phyloP scores from a whole-genome alignment of 192 early-diverging fungal genomes.

The Entrophospora sp. region DNA sequence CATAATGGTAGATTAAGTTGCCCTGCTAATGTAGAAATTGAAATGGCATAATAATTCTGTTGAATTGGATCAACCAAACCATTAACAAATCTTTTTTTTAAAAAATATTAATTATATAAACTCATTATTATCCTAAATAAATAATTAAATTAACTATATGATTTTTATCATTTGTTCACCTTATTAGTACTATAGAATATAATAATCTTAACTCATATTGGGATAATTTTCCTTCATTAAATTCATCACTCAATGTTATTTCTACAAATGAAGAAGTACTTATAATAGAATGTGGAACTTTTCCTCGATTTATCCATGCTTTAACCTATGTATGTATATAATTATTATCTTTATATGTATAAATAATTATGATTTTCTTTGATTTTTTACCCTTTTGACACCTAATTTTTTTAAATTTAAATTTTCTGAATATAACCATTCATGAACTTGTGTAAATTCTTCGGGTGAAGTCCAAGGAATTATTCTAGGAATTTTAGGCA shows the following conservation, averaged over 20 bases:
- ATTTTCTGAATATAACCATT: slow-evolving; percentile 40
- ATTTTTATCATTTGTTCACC: neutral
- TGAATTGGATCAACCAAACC: slow-evolving; percentile 18
- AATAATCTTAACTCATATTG: slow-evolving; percentile 9
- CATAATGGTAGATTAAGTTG: slow-evolving; percentile 49
- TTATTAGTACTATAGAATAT: slow-evolving; percentile 14
- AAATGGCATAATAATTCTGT: slow-evolving; percentile 31
- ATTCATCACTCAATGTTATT: slow-evolving; percentile 39
- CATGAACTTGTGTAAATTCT: slow-evolving; percentile 51
- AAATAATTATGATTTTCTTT: neutral
- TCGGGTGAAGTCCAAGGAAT: slow-evolving; percentile 52
- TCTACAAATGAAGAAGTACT: slow-evolving; percentile 52
- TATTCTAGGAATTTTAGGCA: slow-evolving; percentile 35
- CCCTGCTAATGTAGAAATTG: slow-evolving; percentile 39
- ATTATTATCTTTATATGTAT: neutral
- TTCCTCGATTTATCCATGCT: slow-evolving; percentile 58
- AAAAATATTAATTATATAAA: neutral
- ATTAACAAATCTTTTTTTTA: slow-evolving; percentile 21
- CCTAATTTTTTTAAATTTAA: slow-evolving; percentile 29
- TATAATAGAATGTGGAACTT: slow-evolving; percentile 53
- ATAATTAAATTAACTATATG: neutral
- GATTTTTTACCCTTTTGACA: slow-evolving; percentile 43
- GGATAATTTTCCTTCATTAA: neutral
- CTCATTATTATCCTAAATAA: neutral
- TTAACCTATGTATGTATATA: slow-evolving; percentile 36